Conservation (phyloP, 495 filamentous ascomycete species). For the Neurospora terricola region DNA sequence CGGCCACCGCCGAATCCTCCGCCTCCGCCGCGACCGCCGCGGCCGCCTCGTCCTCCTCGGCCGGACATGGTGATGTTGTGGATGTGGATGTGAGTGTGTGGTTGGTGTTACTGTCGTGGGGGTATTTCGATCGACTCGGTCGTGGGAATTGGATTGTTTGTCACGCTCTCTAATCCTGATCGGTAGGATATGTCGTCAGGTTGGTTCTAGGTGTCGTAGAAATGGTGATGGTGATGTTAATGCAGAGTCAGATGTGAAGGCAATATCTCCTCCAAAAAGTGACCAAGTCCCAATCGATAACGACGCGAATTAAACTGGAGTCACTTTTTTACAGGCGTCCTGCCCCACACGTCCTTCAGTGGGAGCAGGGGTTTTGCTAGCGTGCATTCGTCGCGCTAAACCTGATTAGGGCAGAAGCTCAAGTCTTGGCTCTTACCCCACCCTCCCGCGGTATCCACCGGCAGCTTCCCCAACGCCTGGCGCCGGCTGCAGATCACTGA, state of each 20-base stretch:
- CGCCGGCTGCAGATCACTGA: neutral
- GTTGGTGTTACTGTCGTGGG: neutral
- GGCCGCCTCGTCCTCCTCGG: constrained; percentile 25
- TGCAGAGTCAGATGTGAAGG: neutral
- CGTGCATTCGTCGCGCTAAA: neutral
- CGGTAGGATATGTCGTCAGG: neutral
- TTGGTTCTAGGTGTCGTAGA: neutral
- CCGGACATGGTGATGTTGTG: constrained; percentile 15
- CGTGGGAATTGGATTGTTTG: neutral
- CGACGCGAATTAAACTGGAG: neutral
- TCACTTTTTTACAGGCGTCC: neutral
- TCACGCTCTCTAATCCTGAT: neutral
- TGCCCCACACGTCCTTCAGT: neutral
- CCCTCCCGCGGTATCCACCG: neutral
- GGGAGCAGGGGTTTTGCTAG: neutral
- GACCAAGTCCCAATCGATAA: neutral
- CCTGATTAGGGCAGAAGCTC: neutral
- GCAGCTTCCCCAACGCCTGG: neutral
- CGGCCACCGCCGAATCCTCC: constrained; percentile 25
- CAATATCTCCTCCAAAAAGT: neutral
- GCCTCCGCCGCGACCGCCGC: constrained; percentile 24
- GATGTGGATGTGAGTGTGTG: neutral
- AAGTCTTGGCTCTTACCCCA: neutral
- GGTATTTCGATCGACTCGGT: neutral
- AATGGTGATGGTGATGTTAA: neutral